phyloP scores from a whole-genome alignment of 2,329 filamentous ascomycete species.

The Penicillium glabrum region DNA sequence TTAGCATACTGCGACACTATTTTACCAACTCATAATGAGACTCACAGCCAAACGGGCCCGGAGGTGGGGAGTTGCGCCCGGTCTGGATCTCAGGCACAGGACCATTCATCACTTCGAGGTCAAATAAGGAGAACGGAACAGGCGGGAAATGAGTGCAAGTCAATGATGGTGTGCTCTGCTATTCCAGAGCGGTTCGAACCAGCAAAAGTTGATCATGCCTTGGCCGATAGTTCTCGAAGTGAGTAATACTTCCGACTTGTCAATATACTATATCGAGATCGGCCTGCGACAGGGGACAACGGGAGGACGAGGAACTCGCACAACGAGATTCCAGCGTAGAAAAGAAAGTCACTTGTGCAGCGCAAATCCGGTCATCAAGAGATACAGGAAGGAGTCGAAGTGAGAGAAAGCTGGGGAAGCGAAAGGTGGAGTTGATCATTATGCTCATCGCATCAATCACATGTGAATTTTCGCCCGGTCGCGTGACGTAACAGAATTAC shows the following conservation, averaged over 20 bases:
- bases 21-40: slow-evolving; percentile 17
- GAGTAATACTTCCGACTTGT: background rate
- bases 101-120: slow-evolving; percentile 31
- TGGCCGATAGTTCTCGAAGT: background rate
- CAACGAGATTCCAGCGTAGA: slow-evolving; percentile 1
- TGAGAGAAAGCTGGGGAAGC: slow-evolving; percentile 22
- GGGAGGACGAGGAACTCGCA: background rate
- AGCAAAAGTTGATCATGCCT: slow-evolving; percentile 31
- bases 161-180: slow-evolving; percentile 22
- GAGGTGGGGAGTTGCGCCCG: slow-evolving; percentile 52
- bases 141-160: background rate
- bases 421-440: slow-evolving; percentile 15
- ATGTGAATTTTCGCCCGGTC: slow-evolving; percentile 36
- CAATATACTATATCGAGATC: background rate
- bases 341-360: background rate
- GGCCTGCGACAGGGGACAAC: background rate
- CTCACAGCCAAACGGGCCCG: slow-evolving; percentile 68
- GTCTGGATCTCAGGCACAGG: slow-evolving; percentile 30
- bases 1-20: background rate
- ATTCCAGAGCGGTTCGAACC: slow-evolving; percentile 22
- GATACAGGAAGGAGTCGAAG: background rate
- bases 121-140: background rate
- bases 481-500: slow-evolving; percentile 37
- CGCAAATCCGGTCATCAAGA: background rate
- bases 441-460: slow-evolving; percentile 31